phyloP scores from a whole-genome alignment of 1,284 basidiomycete genomes.

The Cerrena zonata region DNA sequence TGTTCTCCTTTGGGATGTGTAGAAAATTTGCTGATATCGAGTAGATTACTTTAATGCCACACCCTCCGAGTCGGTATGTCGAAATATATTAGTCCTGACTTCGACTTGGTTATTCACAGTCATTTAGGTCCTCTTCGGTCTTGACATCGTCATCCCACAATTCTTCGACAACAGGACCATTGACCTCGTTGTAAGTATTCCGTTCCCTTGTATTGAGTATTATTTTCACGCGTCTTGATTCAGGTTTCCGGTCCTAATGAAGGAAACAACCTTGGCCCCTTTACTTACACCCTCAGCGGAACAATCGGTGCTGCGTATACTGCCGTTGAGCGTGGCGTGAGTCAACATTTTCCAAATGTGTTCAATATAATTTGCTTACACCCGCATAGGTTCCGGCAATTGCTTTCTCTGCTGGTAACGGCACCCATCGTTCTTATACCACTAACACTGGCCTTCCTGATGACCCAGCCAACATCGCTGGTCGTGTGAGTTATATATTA shows the following conservation, averaged over 20 bases:
- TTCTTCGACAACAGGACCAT: constrained; percentile 20
- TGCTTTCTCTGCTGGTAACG: constrained; percentile 25
- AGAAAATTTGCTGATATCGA: constrained; percentile 7
- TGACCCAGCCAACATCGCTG: constrained; percentile 25
- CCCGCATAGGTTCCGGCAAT: constrained; percentile 23
- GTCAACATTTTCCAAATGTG: background rate
- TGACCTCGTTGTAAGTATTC: constrained; percentile 21
- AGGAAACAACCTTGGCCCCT: constrained; percentile 24
- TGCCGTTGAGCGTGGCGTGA: constrained; percentile 24
- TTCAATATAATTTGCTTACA: background rate
- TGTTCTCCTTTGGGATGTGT: background rate
- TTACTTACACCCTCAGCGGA: constrained; percentile 25
- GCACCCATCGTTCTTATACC: constrained; percentile 25
- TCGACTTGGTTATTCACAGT: constrained; percentile 12
- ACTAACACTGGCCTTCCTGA: constrained; percentile 19
- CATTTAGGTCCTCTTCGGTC: constrained; percentile 22
- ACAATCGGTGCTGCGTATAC: constrained; percentile 25
- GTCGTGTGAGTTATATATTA: constrained; percentile 7
- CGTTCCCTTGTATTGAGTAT: background rate
- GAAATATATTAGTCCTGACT: background rate
- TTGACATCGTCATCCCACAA: constrained; percentile 24
- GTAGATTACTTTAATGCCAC: constrained; percentile 29
- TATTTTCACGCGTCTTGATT: background rate
- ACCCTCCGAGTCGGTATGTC: constrained; percentile 21
- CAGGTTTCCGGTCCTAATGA: constrained; percentile 23